Evolutionary conservation across 2,329 filamentous ascomycete genomes (phyloP).

Genomic region (Lachnellula subtilissima): DNA sequence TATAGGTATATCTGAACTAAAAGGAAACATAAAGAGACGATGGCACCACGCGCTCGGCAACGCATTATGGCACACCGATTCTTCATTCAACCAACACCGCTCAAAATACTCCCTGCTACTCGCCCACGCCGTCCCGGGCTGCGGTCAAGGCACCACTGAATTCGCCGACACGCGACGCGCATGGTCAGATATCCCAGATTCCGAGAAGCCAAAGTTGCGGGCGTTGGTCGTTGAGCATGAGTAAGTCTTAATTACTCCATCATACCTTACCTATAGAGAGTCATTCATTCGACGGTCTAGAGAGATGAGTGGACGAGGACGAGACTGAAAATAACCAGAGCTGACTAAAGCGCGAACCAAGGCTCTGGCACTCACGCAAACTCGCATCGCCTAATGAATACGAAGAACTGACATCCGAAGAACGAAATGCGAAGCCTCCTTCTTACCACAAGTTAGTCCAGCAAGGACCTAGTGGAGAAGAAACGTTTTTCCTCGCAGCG

Average conservation of each 20-base stretch:
- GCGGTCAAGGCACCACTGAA: constrained; percentile 44
- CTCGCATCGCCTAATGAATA: constrained; percentile 44
- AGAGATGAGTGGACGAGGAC: too few species aligned
- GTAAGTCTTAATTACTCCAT: neutral
- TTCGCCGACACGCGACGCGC: constrained; percentile 49
- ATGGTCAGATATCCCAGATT: constrained; percentile 39
- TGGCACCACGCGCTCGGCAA: constrained; percentile 27
- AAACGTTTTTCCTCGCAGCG: constrained; percentile 26
- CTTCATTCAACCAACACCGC: constrained; percentile 27
- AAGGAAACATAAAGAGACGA: neutral
- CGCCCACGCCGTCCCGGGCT: constrained; percentile 33
- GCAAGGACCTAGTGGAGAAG: constrained; percentile 21
- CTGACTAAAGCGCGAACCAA: too few species aligned
- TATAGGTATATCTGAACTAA: too few species aligned
- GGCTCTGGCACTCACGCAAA: constrained; percentile 47
- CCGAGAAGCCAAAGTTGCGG: constrained; percentile 24
- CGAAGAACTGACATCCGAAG: constrained; percentile 28
- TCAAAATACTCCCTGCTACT: constrained; percentile 26
- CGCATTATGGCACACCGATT: constrained; percentile 28
- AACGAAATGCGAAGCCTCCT: constrained; percentile 24
- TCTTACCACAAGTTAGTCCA: constrained; percentile 26
- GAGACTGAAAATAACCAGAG: constrained; percentile 28
- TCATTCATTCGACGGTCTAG: too few species aligned
- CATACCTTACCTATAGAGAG: constrained; percentile 38
- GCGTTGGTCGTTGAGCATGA: neutral